Conservation (phyloP, 768 basidiomycete species). For the Cantharellus anzutake region DNA sequence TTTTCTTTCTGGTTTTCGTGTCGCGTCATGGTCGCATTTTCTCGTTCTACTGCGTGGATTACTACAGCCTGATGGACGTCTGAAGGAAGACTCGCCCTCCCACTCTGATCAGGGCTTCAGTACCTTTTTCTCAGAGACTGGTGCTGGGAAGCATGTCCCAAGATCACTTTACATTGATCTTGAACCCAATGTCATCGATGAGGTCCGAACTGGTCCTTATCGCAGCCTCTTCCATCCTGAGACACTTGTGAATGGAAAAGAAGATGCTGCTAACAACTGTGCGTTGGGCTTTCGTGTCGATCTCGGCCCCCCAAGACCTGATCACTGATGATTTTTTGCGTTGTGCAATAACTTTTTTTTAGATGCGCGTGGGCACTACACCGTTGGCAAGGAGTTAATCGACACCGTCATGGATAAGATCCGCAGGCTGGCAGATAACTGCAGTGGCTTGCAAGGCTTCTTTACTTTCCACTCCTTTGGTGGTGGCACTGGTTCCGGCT, state of each 20-base stretch:
- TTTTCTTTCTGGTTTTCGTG: no score
- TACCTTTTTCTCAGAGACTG: constrained; percentile 99
- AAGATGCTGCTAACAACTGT: constrained; percentile 99
- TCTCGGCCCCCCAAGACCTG: not conserved
- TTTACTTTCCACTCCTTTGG: constrained; percentile 99
- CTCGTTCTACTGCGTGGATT: not conserved
- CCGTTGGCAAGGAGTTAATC: constrained; percentile 95
- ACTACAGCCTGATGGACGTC: constrained; percentile 78
- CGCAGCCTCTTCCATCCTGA: constrained; percentile 97
- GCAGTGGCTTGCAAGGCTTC: constrained; percentile 96
- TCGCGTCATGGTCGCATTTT: no score
- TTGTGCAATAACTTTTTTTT: constrained; percentile 1
- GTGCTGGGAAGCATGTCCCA: constrained; percentile 92
- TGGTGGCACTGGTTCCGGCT: constrained; percentile 98
- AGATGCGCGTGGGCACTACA: constrained; percentile 99
- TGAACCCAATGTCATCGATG: constrained; percentile 95
- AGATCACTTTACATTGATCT: constrained; percentile 94
- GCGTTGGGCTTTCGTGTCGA: constrained; percentile 15
- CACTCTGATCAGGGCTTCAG: constrained; percentile 81
- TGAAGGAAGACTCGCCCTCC: constrained; percentile 58
- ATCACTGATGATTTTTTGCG: not conserved
- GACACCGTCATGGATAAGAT: constrained; percentile 95
- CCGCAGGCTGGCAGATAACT: constrained; percentile 93
- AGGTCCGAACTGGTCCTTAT: constrained; percentile 90
- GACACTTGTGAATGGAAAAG: constrained; percentile 94